Evolutionary conservation across 495 filamentous ascomycete species (phyloP).

Genomic region (Aspergillus bertholletiae): DNA sequence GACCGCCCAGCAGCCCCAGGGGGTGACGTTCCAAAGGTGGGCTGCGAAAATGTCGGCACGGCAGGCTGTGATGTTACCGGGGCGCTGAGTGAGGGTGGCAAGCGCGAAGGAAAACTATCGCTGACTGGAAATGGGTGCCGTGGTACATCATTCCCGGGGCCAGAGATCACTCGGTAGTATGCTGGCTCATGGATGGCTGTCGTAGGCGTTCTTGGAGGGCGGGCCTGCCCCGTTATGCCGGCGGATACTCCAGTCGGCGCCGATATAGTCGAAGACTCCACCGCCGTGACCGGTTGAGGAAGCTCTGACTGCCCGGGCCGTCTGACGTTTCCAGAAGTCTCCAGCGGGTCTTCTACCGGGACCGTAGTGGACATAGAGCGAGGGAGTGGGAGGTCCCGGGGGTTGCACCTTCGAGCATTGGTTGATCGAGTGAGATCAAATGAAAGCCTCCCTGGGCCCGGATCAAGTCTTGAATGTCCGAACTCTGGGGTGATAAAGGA

Average conservation of each 20-base stretch:
- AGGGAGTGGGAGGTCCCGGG: conserved; percentile 64
- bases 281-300: conserved; percentile 31
- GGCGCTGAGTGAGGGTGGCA: conserved; percentile 26
- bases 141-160: conserved; percentile 12
- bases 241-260: conserved; percentile 19
- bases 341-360: conserved; percentile 57
- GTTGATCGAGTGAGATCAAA: conserved; percentile 66
- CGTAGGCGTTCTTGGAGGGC: conserved; percentile 22
- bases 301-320: conserved; percentile 44
- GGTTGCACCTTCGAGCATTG: conserved; percentile 65
- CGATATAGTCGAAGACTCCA: conserved; percentile 34
- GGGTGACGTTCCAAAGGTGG: conserved; percentile 21
- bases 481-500: conserved; percentile 41
- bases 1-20: conserved; percentile 25
- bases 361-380: conserved; percentile 85
- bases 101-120: conserved; percentile 30
- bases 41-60: conserved; percentile 26
- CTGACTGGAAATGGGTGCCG: conserved; percentile 13
- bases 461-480: conserved; percentile 38
- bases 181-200: conserved; percentile 12
- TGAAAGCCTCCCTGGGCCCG: conserved; percentile 62
- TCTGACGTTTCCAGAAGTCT: conserved; percentile 54
- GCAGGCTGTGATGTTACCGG: conserved; percentile 24
- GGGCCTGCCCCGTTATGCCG: conserved; percentile 22
- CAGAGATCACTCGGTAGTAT: conserved; percentile 12